phyloP scores from a whole-genome alignment of 768 basidiomycete species.

The Rhodotorula taiwanensis region DNA sequence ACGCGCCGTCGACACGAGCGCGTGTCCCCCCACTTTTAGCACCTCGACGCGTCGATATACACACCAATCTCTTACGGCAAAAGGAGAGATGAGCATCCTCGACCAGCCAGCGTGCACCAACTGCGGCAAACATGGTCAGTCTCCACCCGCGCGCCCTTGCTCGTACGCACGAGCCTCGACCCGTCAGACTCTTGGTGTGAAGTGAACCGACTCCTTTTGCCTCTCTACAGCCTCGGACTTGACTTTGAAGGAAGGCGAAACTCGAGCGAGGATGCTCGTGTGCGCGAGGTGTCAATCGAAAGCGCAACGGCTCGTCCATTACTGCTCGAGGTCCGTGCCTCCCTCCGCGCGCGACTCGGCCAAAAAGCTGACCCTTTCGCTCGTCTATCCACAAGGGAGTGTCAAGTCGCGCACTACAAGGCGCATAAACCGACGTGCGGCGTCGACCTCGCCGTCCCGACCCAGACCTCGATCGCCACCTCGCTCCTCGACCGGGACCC shows the following conservation, averaged over 20 bases:
- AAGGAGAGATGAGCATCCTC: neutral
- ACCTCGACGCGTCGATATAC: too few relatives aligned
- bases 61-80: too few relatives aligned
- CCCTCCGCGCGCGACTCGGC: neutral
- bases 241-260: too few relatives aligned
- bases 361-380: neutral
- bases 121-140: neutral
- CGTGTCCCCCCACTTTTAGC: too few relatives aligned
- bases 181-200: neutral
- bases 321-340: slow-evolving; percentile 5
- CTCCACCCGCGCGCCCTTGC: neutral
- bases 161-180: neutral
- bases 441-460: neutral
- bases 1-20: too few relatives aligned
- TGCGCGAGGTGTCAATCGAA: slow-evolving; percentile 1
- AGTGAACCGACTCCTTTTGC: neutral
- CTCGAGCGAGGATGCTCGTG: neutral
- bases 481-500: neutral
- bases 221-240: too few relatives aligned
- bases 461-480: neutral
- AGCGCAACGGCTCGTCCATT: neutral
- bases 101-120: neutral
- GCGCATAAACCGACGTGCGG: slow-evolving; percentile 3
- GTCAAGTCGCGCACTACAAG: slow-evolving; percentile 2
- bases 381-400: neutral